Conservation (phyloP, 169 alveolate genomes). For the Babesia caballi region DNA sequence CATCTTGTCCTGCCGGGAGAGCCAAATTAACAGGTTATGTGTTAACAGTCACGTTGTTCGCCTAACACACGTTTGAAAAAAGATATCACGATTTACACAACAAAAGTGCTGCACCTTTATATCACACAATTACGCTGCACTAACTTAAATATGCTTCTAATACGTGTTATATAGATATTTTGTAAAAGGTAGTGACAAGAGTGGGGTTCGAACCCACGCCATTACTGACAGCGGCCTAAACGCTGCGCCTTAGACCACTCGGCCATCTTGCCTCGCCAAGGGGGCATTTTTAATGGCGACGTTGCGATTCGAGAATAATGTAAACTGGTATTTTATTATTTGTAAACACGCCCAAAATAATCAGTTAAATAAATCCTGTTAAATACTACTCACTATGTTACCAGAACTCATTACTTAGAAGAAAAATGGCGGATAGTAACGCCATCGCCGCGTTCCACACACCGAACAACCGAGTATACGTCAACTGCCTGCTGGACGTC, state of each 20-base stretch:
- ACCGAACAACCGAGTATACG: not conserved
- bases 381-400: not conserved
- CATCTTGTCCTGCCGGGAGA: conserved; percentile 75
- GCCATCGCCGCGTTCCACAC: not conserved
- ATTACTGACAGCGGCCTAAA: conserved; percentile 99
- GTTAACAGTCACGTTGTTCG: not conserved
- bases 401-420: not conserved
- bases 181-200: conserved; percentile 83
- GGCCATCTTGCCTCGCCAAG: conserved; percentile 85
- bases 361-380: too few relatives aligned
- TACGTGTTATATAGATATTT: too few relatives aligned
- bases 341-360: too few relatives aligned
- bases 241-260: conserved; percentile 99
- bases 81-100: too few relatives aligned
- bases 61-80: not conserved
- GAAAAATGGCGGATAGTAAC: not conserved
- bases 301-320: too few relatives aligned
- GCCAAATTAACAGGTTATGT: not conserved
- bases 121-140: too few relatives aligned
- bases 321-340: too few relatives aligned
- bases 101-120: too few relatives aligned
- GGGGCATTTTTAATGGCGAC: too few relatives aligned
- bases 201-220: conserved; percentile 99
- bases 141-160: too few relatives aligned
- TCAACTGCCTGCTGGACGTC: conserved; percentile 14